Percentiles rank a stretch among this genome's conserved stretches.
These are phyloP conservation scores for Neopestalotiopsis clavispora DNA, from an alignment of 2,329 filamentous ascomycete genomes.

Conservation along the genomic window DNA sequence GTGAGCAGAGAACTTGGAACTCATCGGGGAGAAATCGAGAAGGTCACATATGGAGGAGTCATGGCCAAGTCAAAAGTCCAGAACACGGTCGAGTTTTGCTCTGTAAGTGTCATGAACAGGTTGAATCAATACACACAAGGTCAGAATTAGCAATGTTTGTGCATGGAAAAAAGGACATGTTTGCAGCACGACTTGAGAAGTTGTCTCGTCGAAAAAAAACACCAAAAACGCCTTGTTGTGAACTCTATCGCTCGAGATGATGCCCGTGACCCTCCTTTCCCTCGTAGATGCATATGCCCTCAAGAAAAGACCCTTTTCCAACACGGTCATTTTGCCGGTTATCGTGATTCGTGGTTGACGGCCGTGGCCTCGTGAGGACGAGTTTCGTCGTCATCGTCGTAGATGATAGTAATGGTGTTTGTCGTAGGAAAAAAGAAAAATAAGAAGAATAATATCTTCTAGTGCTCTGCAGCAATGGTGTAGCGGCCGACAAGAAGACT, in stretches of 20 bases:
- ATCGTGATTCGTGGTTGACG: not conserved
- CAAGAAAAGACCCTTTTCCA: not conserved
- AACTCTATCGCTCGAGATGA: not conserved
- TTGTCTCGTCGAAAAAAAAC: not conserved
- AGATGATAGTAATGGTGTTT: not conserved
- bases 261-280: not conserved
- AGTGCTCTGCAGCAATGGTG: slow-evolving; percentile 55
- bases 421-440: not conserved
- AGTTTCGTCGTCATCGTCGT: slow-evolving; percentile 1
- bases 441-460: slow-evolving; percentile 11
- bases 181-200: not conserved
- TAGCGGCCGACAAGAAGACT: slow-evolving; percentile 82
- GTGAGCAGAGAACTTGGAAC: not conserved
- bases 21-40: not conserved
- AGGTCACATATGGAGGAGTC: not conserved
- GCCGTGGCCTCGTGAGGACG: not conserved
- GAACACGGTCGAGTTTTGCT: not conserved
- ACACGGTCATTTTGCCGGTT: not conserved
- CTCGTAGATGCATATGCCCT: not conserved
- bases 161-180: not conserved
- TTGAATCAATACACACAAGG: not conserved
- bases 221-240: not conserved
- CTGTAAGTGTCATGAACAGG: not conserved
- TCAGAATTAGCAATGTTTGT: not conserved
- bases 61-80: not conserved